A percentile compares a stretch with the other conserved stretches of the same genome.
Evolutionary conservation across 371 early-diverging fungal genomes (phyloP).

Genomic region (Apophysomyces elegans): DNA sequence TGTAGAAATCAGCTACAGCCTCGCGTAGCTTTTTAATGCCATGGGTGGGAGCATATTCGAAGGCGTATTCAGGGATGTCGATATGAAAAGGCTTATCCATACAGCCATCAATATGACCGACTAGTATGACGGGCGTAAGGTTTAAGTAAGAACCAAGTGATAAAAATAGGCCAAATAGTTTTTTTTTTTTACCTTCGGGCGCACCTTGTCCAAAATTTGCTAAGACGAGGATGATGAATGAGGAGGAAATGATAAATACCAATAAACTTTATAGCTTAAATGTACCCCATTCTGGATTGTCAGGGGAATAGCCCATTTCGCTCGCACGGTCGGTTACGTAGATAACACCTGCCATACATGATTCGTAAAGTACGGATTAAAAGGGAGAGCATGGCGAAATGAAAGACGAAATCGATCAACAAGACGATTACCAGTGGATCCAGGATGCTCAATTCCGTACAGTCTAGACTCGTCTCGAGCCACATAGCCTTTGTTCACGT

Average conservation of each 20-base stretch:
- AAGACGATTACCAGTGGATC: constrained; percentile 32
- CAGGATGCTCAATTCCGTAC: constrained; percentile 47
- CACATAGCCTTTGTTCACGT: constrained; percentile 23
- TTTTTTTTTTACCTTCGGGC: constrained; percentile 52
- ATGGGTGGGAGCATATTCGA: constrained; percentile 49
- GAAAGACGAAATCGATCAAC: neutral
- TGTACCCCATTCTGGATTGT: constrained; percentile 35
- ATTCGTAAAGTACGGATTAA: neutral
- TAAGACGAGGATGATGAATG: neutral
- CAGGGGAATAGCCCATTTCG: constrained; percentile 41
- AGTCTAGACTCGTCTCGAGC: constrained; percentile 20
- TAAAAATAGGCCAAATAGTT: too few species aligned
- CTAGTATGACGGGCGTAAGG: constrained; percentile 12
- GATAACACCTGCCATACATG: constrained; percentile 34
- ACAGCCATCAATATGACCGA: constrained; percentile 47
- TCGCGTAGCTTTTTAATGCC: constrained; percentile 41
- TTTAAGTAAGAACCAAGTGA: neutral
- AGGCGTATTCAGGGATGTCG: constrained; percentile 22
- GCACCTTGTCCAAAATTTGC: constrained; percentile 63
- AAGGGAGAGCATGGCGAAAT: neutral
- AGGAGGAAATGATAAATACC: neutral
- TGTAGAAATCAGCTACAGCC: constrained; percentile 54
- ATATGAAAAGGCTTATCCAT: constrained; percentile 38
- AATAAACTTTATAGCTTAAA: neutral
- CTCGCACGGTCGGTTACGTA: constrained; percentile 60